Evolutionary conservation across 2,329 filamentous ascomycete species (phyloP), one percentile per base, ranked within the genome.

Genomic region (Sarocladium kiliense): DNA sequence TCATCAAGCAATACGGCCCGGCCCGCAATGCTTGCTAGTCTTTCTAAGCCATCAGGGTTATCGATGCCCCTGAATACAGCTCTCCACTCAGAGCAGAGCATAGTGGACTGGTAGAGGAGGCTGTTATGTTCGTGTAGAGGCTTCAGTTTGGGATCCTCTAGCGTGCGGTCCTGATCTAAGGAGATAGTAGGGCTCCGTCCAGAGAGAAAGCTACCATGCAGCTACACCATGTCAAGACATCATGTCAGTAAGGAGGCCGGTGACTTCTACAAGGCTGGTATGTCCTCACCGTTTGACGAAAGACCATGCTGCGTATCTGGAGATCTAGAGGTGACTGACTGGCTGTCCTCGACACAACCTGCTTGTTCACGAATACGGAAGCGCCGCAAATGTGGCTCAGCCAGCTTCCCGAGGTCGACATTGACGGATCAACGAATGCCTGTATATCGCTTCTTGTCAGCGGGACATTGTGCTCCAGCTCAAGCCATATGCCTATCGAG

Each of bases 251-350:
- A 45, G 3, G 41, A n/a, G n/a, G n/a, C n/a, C n/a, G n/a, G n/a
- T n/a, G n/a, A n/a, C n/a, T n/a, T n/a, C n/a, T n/a, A n/a, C 23
- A 19, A 44, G 18, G 21, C 7, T 6, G 16, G 16, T 21, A 16
- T 23, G 41, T 4, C 6, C 44, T 32, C 36, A 51, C 47, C 47
- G 27, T 27, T 23, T 51, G 47, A 3, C 47, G 47, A 18, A 51
- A 51, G 7, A 51, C 27, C 30, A 36, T 51, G 30, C 47, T 51
- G 3, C 47, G 47, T 21, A 51, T 51, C 27, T 51, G 47, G 16
- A 51, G 26, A 27, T 51, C 47, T 21, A 51, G 4, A 14, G 47
- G 47, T 3, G 47, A 51, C n/a, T 27, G 14, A 18, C 10, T 14
- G 4, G 4, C n/a, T 23, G 18, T 9, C 2, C 18, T 19, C 11